Conservation (phyloP, 352 stramenopile genomes). For the Pythium dissotocum region DNA sequence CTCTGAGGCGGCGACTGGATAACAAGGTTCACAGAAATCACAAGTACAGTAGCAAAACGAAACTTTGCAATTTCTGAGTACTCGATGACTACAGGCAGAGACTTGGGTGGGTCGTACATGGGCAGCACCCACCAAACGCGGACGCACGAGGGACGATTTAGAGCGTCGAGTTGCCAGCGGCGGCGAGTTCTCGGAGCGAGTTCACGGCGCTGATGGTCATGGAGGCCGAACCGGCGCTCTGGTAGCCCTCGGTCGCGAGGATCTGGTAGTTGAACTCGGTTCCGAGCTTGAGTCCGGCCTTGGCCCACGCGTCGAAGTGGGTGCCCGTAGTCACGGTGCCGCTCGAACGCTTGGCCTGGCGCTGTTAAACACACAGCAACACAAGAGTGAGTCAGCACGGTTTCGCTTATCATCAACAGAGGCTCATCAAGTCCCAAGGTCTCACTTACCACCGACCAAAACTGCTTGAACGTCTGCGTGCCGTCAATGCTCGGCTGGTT, state of each 20-base stretch:
- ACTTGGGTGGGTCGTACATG: no score
- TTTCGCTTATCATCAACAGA: background rate
- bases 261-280: constrained; percentile 14
- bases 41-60: no score
- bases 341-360: constrained; percentile 1
- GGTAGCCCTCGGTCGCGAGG: constrained; percentile 12
- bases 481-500: constrained; percentile 19
- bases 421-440: background rate
- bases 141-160: background rate
- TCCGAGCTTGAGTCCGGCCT: constrained; percentile 11
- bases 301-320: constrained; percentile 12
- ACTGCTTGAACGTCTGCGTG: constrained; percentile 17
- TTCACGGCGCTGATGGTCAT: constrained; percentile 1
- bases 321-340: constrained; percentile 7
- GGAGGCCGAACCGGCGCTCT: constrained; percentile 1
- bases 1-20: no score
- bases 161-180: background rate
- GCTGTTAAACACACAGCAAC: background rate
- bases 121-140: no score
- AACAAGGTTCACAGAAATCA: no score
- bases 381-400: background rate
- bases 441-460: constrained; percentile 17
- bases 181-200: background rate
- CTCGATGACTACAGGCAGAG: no score
- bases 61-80: no score